phyloP scores from a whole-genome alignment of 1,284 basidiomycete genomes.

The Abortiporus biennis region DNA sequence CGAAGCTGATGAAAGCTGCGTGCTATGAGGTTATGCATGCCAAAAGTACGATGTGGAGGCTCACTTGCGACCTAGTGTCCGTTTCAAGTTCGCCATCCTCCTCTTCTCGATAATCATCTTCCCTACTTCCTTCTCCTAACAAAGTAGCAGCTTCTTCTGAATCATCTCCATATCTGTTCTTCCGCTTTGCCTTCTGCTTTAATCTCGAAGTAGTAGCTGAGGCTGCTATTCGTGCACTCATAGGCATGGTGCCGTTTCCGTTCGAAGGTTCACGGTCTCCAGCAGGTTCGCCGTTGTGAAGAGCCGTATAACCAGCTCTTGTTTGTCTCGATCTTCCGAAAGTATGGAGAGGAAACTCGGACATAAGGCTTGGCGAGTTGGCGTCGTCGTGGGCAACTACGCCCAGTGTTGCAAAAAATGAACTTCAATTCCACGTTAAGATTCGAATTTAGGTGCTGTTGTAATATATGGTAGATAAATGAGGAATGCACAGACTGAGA shows the following conservation, averaged over 20 bases:
- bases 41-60: conserved; percentile 11
- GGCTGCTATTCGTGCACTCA: conserved; percentile 26
- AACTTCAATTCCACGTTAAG: too few relatives aligned
- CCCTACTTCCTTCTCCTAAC: conserved; percentile 34
- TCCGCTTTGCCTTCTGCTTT: conserved; percentile 33
- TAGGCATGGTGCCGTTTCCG: conserved; percentile 15
- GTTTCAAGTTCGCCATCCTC: too few relatives aligned
- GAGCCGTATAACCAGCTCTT: conserved; percentile 40
- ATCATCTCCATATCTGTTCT: conserved; percentile 51
- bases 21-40: conserved; percentile 13
- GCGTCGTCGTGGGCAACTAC: background rate
- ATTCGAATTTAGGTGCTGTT: too few relatives aligned
- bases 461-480: too few relatives aligned
- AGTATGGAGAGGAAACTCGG: conserved; percentile 64
- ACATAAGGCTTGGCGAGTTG: conserved; percentile 39
- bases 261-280: conserved; percentile 28
- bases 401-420: background rate
- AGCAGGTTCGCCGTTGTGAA: conserved; percentile 25
- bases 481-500: too few relatives aligned
- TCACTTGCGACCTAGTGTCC: background rate
- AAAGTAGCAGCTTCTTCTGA: conserved; percentile 52
- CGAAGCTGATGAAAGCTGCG: conserved; percentile 28
- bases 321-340: conserved; percentile 44
- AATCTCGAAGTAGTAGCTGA: conserved; percentile 29
- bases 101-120: conserved; percentile 25